These are phyloP conservation scores for Plasmopara muralis DNA, from an alignment of 352 stramenopile genomes.

Conservation along the genomic window DNA sequence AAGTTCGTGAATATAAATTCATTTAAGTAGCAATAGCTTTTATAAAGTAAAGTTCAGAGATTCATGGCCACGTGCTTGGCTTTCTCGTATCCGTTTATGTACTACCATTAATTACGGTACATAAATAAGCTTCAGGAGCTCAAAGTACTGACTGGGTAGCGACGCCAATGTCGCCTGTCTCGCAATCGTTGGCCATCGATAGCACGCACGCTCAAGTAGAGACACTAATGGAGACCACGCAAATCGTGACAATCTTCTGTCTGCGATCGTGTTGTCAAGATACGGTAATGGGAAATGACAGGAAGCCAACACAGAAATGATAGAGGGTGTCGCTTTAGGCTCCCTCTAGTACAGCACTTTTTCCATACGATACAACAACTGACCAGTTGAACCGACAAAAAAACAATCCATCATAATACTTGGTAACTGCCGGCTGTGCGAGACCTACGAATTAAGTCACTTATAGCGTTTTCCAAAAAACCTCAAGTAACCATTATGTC, in stretches of 20 bases:
- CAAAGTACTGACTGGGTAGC: too few relatives aligned
- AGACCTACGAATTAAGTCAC: background rate
- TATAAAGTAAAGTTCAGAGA: background rate
- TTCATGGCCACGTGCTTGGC: constrained; percentile 1
- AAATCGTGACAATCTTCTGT: background rate
- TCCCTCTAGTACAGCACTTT: too few relatives aligned
- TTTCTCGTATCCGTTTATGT: background rate
- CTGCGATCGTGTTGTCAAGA: background rate
- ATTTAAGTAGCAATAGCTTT: background rate
- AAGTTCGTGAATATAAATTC: too few relatives aligned
- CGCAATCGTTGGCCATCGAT: background rate
- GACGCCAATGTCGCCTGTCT: background rate
- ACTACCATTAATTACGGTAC: background rate
- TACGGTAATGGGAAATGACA: background rate
- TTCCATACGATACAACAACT: too few relatives aligned
- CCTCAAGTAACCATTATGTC: background rate
- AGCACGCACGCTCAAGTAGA: too few relatives aligned
- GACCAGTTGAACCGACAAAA: background rate
- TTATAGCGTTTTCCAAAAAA: background rate
- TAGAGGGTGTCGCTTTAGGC: too few relatives aligned
- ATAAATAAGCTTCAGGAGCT: too few relatives aligned
- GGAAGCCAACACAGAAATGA: background rate
- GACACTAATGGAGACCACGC: too few relatives aligned
- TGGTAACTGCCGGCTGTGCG: background rate
- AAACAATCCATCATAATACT: background rate